Conservation (phyloP, 176 grass and related monocot genomes). For the Lolium perenne region DNA sequence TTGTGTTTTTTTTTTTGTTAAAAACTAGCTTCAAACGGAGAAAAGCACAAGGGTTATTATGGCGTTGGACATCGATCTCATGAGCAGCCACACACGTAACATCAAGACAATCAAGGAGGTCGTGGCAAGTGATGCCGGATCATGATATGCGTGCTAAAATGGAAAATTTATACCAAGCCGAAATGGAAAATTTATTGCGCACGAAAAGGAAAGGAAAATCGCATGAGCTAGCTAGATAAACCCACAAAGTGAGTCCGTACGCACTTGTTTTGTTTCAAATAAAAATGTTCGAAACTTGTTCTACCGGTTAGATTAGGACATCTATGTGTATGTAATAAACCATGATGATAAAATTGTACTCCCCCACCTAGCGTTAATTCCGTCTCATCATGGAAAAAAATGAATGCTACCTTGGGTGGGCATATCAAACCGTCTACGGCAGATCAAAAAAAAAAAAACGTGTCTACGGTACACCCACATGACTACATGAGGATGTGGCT, state of each 20-base stretch:
- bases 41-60: too few relatives aligned
- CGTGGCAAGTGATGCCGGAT: conserved; percentile 1
- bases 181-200: background rate
- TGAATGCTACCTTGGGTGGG: background rate
- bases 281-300: background rate
- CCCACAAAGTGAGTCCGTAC: too few relatives aligned
- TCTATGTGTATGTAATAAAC: background rate
- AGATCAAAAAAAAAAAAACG: too few relatives aligned
- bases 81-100: background rate
- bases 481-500: too few relatives aligned
- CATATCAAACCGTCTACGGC: background rate
- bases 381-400: too few relatives aligned
- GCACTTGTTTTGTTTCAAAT: too few relatives aligned
- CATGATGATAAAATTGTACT: too few relatives aligned
- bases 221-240: background rate
- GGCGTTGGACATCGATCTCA: conserved; percentile 4
- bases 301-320: background rate
- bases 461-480: too few relatives aligned
- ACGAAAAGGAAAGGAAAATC: too few relatives aligned
- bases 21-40: too few relatives aligned
- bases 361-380: too few relatives aligned
- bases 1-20: too few relatives aligned
- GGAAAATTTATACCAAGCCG: background rate
- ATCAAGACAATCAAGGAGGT: conserved; percentile 10
- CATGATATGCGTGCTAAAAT: background rate